phyloP scores from a whole-genome alignment of 139 green algal genomes.

The Volvox reticuliferus region DNA sequence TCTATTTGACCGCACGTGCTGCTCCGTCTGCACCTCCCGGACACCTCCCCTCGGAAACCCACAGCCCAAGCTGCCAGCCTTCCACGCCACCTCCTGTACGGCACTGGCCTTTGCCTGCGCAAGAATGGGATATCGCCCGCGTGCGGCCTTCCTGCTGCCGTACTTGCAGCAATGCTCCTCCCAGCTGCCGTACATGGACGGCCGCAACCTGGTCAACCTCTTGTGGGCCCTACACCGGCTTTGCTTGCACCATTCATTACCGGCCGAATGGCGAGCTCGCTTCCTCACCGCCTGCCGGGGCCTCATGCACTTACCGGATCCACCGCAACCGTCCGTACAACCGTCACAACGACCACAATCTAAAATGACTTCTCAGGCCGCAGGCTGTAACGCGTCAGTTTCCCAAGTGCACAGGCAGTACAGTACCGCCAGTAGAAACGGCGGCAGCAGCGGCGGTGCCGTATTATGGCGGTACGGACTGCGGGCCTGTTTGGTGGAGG shows the following conservation, averaged over 20 bases:
- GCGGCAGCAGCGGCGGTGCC: background rate
- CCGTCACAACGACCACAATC: background rate
- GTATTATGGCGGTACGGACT: background rate
- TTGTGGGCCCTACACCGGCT: constrained; percentile 13
- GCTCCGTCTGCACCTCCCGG: background rate
- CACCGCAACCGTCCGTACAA: background rate
- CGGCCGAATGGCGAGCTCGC: background rate
- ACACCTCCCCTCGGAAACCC: too few relatives aligned
- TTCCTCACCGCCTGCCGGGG: background rate
- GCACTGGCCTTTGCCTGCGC: background rate
- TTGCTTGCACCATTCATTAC: background rate
- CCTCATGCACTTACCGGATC: background rate
- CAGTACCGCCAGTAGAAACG: too few relatives aligned
- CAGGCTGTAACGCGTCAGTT: too few relatives aligned
- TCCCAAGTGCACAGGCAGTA: background rate
- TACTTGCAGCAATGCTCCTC: background rate
- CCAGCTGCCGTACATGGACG: constrained; percentile 32
- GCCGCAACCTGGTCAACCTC: background rate
- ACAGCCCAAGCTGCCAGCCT: constrained; percentile 13
- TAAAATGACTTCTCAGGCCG: background rate
- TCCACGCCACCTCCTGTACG: constrained; percentile 14
- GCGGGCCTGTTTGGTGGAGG: background rate
- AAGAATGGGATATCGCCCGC: background rate
- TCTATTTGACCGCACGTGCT: too few relatives aligned
- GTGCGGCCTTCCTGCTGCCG: background rate